phyloP scores from a whole-genome alignment of 306 rosid genomes.

The Acmispon strigosus region DNA sequence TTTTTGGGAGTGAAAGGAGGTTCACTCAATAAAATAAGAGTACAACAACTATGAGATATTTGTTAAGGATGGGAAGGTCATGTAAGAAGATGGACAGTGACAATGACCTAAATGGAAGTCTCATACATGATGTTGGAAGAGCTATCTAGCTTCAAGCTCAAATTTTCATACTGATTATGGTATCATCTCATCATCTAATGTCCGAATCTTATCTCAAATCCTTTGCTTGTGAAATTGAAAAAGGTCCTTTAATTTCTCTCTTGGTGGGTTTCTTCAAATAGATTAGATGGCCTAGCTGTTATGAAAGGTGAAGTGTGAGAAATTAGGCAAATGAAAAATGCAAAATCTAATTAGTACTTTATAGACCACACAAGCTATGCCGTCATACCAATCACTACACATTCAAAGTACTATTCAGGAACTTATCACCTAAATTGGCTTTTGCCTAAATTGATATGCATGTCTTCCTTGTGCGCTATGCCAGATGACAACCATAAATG shows the following conservation, averaged over 20 bases:
- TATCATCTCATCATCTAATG: conserved; percentile 23
- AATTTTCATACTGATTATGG: conserved; percentile 12
- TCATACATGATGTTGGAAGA: conserved; percentile 20
- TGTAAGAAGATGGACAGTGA: conserved; percentile 11
- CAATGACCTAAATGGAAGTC: conserved; percentile 24
- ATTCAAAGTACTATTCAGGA: conserved; percentile 4
- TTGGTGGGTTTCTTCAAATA: conserved; percentile 17
- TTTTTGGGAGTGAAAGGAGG: too few relatives aligned
- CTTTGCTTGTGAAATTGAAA: conserved; percentile 31
- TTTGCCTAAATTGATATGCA: conserved; percentile 32
- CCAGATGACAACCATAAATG: conserved; percentile 39
- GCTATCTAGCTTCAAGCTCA: conserved; percentile 13
- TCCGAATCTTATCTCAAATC: conserved; percentile 20
- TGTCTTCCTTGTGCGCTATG: conserved; percentile 15
- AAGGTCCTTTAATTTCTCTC: background rate
- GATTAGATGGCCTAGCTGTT: conserved; percentile 13
- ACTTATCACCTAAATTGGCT: conserved; percentile 19
- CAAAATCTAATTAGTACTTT: conserved; percentile 14
- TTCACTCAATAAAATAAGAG: background rate
- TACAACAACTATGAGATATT: background rate
- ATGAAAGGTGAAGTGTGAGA: conserved; percentile 12
- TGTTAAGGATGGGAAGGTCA: background rate
- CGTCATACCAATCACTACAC: conserved; percentile 21
- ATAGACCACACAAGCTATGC: conserved; percentile 26
- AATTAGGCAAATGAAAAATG: conserved; percentile 29